Conservation (phyloP, 2,329 filamentous ascomycete species). For the Pseudogymnoascus sp. region DNA sequence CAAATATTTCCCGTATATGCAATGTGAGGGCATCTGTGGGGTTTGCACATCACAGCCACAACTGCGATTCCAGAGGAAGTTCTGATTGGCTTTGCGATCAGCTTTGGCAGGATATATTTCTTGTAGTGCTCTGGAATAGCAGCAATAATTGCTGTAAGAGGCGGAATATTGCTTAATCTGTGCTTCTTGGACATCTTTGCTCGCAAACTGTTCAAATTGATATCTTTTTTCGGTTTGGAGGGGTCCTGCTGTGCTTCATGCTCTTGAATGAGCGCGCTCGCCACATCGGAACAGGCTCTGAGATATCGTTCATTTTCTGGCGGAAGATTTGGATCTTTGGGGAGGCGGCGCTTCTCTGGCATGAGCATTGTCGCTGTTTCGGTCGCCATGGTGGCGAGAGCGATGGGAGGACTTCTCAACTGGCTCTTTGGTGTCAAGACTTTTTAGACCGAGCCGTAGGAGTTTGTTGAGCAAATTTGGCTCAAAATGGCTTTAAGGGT, state of each 20-base stretch:
- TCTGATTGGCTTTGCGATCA: conserved; percentile 93
- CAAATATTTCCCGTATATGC: conserved; percentile 98
- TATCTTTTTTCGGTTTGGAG: conserved; percentile 67
- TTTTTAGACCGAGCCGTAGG: background rate
- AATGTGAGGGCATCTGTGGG: conserved; percentile 94
- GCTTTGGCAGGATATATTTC: conserved; percentile 93
- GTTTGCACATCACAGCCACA: conserved; percentile 99
- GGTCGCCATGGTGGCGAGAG: conserved; percentile 51
- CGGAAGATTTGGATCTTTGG: conserved; percentile 66
- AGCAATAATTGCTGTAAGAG: conserved; percentile 92
- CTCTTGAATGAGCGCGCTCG: conserved; percentile 87
- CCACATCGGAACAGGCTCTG: conserved; percentile 91
- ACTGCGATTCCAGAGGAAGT: conserved; percentile 96
- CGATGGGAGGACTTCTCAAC: background rate
- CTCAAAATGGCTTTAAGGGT: background rate
- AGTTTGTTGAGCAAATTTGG: background rate
- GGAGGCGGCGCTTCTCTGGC: conserved; percentile 43
- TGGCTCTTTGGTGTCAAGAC: background rate
- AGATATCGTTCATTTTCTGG: conserved; percentile 94
- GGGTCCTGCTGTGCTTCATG: conserved; percentile 74
- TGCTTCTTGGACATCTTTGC: conserved; percentile 90
- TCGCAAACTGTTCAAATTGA: conserved; percentile 86
- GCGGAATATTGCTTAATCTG: conserved; percentile 76
- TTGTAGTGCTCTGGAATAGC: conserved; percentile 99
- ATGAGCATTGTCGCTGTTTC: conserved; percentile 52